A percentile compares a stretch with the other conserved stretches of the same genome.
Evolutionary conservation across 2,329 filamentous ascomycete genomes (phyloP).

Genomic region (Pestalotiopsis sp.): DNA sequence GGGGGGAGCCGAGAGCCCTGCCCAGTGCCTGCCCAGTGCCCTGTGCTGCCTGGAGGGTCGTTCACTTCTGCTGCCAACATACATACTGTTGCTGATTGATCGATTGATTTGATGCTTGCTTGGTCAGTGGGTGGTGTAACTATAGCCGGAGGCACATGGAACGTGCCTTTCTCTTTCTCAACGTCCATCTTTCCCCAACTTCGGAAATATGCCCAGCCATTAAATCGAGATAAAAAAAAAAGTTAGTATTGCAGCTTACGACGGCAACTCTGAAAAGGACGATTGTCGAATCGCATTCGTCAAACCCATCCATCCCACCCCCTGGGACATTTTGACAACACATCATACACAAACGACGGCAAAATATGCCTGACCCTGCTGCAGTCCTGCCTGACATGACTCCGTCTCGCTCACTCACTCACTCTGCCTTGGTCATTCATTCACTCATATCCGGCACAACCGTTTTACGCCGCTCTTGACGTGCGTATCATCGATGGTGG

Average conservation of each 20-base stretch:
- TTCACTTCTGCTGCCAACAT: not conserved
- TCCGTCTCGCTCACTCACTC: conserved; percentile 7
- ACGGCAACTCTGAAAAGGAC: conserved; percentile 10
- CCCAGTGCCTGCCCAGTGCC: not conserved
- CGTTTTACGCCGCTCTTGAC: conserved; percentile 16
- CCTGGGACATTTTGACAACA: conserved; percentile 48
- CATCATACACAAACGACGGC: conserved; percentile 41
- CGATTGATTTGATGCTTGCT: not conserved
- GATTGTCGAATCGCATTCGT: conserved; percentile 14
- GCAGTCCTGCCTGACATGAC: conserved; percentile 50
- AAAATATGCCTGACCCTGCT: conserved; percentile 42
- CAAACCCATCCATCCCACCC: conserved; percentile 17
- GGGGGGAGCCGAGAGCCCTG: not conserved
- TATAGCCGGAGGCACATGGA: not conserved
- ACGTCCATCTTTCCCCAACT: not conserved
- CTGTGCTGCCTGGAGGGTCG: not conserved
- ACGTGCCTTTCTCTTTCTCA: not conserved
- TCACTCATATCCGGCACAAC: conserved; percentile 23
- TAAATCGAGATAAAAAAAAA: not conserved
- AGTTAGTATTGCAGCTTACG: conserved; percentile 6
- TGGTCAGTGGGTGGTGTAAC: not conserved
- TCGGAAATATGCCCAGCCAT: not conserved
- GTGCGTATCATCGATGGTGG: not conserved
- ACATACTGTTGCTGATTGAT: not conserved
- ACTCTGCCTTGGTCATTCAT: conserved; percentile 15